These are phyloP conservation scores for Rhodotorula sp. DNA, from an alignment of 1,284 basidiomycete genomes.

Conservation along the genomic window DNA sequence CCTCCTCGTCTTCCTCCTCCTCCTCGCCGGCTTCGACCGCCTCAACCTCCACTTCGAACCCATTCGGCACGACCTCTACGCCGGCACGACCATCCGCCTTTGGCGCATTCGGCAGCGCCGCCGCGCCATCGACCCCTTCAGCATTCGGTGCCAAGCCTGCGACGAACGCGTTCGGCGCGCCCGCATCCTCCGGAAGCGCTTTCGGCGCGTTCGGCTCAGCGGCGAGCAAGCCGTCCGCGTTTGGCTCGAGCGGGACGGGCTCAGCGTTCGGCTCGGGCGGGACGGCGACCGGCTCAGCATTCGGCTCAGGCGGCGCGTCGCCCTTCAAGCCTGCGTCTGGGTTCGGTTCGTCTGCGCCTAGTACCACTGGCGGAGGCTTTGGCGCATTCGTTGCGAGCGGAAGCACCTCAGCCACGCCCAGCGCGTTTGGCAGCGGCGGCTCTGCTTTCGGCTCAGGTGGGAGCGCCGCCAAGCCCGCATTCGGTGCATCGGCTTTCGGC, in stretches of 20 bases:
- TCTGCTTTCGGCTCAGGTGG: slow-evolving; percentile 17
- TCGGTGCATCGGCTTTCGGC: background rate
- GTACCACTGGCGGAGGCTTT: slow-evolving; percentile 7
- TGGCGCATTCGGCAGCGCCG: slow-evolving; percentile 34
- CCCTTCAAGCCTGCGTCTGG: slow-evolving; percentile 12
- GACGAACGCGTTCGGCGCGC: slow-evolving; percentile 24
- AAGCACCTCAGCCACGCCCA: slow-evolving; percentile 1
- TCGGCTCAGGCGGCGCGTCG: slow-evolving; percentile 12
- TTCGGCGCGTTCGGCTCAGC: slow-evolving; percentile 48
- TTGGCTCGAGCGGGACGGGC: slow-evolving; percentile 39
- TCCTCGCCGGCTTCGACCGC: background rate
- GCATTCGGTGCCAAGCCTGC: slow-evolving; percentile 19
- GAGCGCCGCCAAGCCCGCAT: slow-evolving; percentile 12
- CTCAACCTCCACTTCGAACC: slow-evolving; percentile 2
- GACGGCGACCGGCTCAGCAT: slow-evolving; percentile 9
- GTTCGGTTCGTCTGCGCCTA: background rate
- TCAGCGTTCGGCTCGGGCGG: slow-evolving; percentile 32
- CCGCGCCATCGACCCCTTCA: slow-evolving; percentile 6
- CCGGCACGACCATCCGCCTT: slow-evolving; percentile 18
- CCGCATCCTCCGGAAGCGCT: slow-evolving; percentile 41
- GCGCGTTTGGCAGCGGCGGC: background rate
- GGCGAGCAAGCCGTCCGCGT: slow-evolving; percentile 34
- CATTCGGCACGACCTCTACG: slow-evolving; percentile 8
- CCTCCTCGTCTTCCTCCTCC: slow-evolving; percentile 14
- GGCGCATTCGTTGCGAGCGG: slow-evolving; percentile 10